Conservation (phyloP, 805 yeast genomes). For the Yarrowia alimentaria region DNA sequence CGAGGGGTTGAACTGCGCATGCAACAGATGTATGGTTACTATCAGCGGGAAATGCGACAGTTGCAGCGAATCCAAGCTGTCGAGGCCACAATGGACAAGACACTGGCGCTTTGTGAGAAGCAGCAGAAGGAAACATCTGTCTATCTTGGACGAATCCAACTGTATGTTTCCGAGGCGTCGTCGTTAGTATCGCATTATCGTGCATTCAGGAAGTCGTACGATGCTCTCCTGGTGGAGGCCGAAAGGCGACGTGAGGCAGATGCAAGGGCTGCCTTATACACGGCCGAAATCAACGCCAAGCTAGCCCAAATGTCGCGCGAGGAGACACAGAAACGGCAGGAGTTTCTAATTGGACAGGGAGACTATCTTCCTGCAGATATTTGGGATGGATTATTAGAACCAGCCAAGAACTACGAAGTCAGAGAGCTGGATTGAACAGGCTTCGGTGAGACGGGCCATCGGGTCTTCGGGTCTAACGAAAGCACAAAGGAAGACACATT, state of each 20-base stretch:
- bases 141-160: slow-evolving; percentile 4
- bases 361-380: slow-evolving; percentile 23
- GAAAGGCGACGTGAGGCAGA: slow-evolving; percentile 5
- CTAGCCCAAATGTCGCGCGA: slow-evolving; percentile 1
- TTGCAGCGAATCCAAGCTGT: slow-evolving; percentile 6
- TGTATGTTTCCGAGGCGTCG: slow-evolving; percentile 2
- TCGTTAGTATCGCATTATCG: slow-evolving; percentile 7
- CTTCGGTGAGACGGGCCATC: too few relatives aligned
- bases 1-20: slow-evolving; percentile 7
- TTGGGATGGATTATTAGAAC: slow-evolving; percentile 9
- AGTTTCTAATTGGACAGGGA: slow-evolving; percentile 11
- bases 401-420: neutral
- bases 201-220: slow-evolving; percentile 5
- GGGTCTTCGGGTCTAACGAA: too few relatives aligned
- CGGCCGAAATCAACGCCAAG: slow-evolving; percentile 4
- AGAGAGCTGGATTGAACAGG: slow-evolving; percentile 6
- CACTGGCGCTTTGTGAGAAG: slow-evolving; percentile 7
- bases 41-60: slow-evolving; percentile 5
- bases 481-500: too few relatives aligned
- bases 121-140: slow-evolving; percentile 10
- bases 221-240: neutral
- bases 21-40: slow-evolving; percentile 8
- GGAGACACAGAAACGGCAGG: slow-evolving; percentile 6
- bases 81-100: slow-evolving; percentile 1
- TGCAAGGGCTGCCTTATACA: neutral